Evolutionary conservation across 306 rosid genomes (phyloP), one percentile per base, ranked within the genome.

Genomic region (Corylus heterophylla): DNA sequence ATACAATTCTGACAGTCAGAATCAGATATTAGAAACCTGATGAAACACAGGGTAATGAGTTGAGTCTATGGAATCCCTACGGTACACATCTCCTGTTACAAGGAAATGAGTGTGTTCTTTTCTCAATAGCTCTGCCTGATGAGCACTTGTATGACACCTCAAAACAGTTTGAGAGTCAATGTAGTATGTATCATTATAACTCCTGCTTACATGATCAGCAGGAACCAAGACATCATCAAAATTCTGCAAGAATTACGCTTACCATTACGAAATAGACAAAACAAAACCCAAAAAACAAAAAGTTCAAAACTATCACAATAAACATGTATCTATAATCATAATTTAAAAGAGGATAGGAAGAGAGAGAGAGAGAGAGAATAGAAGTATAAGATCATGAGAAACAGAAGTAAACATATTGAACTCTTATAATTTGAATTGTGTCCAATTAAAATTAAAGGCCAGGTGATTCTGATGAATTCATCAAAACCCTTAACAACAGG

Each of bases 161-260:
- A 96, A 87, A 82, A 96, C 96, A 44, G 97, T 87, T 85, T 86
- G 88, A 55, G 93, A 82, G 86, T 93, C 96, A 67, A 90, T 25
- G 61, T 96, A 93, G 80, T 96, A 93, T 8, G 98, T 96, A 80
- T 96, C 99, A 73, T 96, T 96, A 76, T 90, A 93, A 85, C 98
- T 96, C 82, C 99, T 89, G 74, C 98, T 93, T 55, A 93, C 94
- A 74, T 93, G 98, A 80, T 96, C 99, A 69, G 84, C 88, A 76
- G 98, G 99, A 89, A 96, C 99, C 85, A 96, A 86, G 73, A 96
- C 98, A 87, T 96, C 98, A 83, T 96, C 99, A 85, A 96, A 96
- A 89, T 96, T 96, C 98, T 96, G 93, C 82, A 85, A 79, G 51
- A 78, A 82, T 56, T 75, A 71, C 54, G 79, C 75, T 54, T 75